phyloP scores from a whole-genome alignment of 371 early-diverging fungal species.

The Mucor circinelloides region DNA sequence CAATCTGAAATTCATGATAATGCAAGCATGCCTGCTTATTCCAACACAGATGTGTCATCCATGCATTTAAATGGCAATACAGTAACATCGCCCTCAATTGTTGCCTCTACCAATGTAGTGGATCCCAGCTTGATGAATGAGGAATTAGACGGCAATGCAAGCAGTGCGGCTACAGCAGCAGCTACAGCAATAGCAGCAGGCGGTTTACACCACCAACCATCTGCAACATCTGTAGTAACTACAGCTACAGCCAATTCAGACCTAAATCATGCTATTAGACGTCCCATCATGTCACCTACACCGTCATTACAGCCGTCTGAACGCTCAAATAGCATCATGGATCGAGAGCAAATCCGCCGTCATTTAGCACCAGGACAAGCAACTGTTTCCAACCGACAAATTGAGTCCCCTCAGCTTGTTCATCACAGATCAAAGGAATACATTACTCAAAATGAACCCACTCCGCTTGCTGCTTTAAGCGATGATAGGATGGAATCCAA shows the following conservation, averaged over 20 bases:
- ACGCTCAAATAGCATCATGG: constrained; percentile 9
- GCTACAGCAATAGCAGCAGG: background rate
- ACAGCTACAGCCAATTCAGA: background rate
- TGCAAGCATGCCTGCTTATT: constrained; percentile 4
- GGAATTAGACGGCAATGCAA: background rate
- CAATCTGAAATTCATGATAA: background rate
- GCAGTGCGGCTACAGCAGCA: background rate
- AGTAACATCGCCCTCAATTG: background rate
- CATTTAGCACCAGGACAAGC: constrained; percentile 29
- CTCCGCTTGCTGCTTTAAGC: background rate
- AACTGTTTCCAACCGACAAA: background rate
- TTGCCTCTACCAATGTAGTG: constrained; percentile 19
- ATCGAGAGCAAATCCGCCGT: constrained; percentile 23
- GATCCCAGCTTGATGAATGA: constrained; percentile 16
- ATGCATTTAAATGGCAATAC: constrained; percentile 12
- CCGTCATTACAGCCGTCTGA: constrained; percentile 5
- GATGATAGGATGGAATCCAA: background rate
- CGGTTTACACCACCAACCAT: background rate
- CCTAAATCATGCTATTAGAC: background rate
- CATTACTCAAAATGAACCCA: background rate
- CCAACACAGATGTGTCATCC: constrained; percentile 25
- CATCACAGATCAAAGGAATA: constrained; percentile 2
- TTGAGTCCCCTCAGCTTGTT: background rate
- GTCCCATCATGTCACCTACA: background rate
- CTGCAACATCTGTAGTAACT: background rate